These are phyloP conservation scores for Loxodes magnus DNA, from an alignment of 73 alveolate genomes.

Conservation along the genomic window DNA sequence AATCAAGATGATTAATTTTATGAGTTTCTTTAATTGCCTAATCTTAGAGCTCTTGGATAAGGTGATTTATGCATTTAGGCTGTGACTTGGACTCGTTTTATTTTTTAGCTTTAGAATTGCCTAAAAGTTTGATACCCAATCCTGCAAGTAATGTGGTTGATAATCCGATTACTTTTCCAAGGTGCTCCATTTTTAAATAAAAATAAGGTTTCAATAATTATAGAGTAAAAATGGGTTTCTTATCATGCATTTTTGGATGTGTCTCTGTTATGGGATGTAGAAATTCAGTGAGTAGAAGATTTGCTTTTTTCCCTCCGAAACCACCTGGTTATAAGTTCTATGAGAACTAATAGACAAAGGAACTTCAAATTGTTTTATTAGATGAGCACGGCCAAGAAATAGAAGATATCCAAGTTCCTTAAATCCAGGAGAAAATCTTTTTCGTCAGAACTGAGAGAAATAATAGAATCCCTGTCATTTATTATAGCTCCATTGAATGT, in stretches of 20 bases:
- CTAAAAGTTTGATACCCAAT: too few relatives aligned
- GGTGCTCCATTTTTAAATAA: too few relatives aligned
- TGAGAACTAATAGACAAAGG: not conserved
- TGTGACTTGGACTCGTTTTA: too few relatives aligned
- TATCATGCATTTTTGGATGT: conserved; percentile 11
- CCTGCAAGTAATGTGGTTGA: too few relatives aligned
- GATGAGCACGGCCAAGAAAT: not conserved
- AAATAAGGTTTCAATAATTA: too few relatives aligned
- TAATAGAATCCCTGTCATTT: conserved; percentile 6
- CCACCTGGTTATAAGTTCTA: conserved; percentile 8
- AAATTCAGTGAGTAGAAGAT: conserved; percentile 8
- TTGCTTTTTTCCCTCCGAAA: conserved; percentile 23
- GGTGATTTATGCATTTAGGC: too few relatives aligned
- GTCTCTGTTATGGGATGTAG: conserved; percentile 17
- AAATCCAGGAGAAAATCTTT: not conserved
- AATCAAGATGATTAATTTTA: too few relatives aligned
- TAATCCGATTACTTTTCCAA: too few relatives aligned
- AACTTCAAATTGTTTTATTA: not conserved
- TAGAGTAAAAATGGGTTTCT: conserved; percentile 3
- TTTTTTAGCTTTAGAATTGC: too few relatives aligned
- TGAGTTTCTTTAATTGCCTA: too few relatives aligned
- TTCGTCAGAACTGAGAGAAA: not conserved
- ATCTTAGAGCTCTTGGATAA: too few relatives aligned
- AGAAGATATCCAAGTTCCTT: conserved; percentile 3
- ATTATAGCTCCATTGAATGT: conserved; percentile 10